Evolutionary conservation across 2,329 filamentous ascomycete genomes (phyloP).

Genomic region (Apiospora marii): DNA sequence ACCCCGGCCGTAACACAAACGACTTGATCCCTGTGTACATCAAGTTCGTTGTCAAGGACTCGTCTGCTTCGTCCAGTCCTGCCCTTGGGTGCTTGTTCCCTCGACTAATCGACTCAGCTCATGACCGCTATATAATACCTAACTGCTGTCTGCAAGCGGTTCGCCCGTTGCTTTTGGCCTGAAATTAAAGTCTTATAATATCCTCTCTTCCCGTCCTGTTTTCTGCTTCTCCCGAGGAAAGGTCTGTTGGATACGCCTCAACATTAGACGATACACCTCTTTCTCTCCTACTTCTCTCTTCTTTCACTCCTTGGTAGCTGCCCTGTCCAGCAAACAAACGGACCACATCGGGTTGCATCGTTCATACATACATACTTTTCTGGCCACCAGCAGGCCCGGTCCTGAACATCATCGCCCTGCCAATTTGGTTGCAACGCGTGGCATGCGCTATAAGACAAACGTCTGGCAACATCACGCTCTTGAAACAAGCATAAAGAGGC

Average conservation of each 20-base stretch:
- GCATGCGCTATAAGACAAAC: neutral
- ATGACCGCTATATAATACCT: slow-evolving; percentile 5
- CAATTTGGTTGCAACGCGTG: neutral
- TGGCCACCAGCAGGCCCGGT: neutral
- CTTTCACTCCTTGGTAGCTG: slow-evolving; percentile 1
- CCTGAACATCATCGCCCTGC: neutral
- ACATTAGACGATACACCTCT: neutral
- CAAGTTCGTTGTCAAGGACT: slow-evolving; percentile 5
- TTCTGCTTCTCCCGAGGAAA: neutral
- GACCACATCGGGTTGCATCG: neutral
- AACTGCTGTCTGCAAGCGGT: neutral
- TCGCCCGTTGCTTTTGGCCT: neutral
- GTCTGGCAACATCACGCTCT: neutral
- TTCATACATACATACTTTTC: neutral
- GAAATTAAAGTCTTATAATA: neutral
- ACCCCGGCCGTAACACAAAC: neutral
- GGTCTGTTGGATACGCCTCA: slow-evolving; percentile 3
- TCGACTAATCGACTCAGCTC: neutral
- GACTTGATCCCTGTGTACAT: slow-evolving; percentile 12
- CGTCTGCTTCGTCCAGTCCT: slow-evolving; percentile 3
- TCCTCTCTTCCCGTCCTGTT: neutral
- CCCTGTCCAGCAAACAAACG: neutral
- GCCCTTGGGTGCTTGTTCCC: slow-evolving; percentile 5
- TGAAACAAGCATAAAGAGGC: neutral
- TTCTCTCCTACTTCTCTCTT: neutral